phyloP scores from a whole-genome alignment of 208 protist species.

The Acanthamoeba sp. region DNA sequence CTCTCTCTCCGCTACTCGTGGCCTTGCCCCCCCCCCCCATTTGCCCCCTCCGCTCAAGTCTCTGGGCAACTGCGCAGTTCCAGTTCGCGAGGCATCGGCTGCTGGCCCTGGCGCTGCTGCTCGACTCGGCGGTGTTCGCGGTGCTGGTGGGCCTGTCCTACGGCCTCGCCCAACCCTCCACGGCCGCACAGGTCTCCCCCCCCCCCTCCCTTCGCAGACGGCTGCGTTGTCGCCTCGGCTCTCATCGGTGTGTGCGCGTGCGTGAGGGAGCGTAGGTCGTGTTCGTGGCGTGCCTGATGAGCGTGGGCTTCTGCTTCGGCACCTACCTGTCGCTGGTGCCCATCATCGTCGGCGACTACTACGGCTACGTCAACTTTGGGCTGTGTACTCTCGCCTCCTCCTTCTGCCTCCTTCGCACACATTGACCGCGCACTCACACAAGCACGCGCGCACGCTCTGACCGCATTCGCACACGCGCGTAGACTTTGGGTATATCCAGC shows the following conservation, averaged over 20 bases:
- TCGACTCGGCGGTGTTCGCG: background rate
- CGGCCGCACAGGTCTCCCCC: background rate
- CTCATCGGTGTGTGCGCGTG: no score
- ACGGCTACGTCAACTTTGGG: slow-evolving; percentile 26
- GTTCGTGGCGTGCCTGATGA: slow-evolving; percentile 18
- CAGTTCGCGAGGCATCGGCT: background rate
- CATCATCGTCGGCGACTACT: slow-evolving; percentile 36
- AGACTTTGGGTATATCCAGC: slow-evolving; percentile 33
- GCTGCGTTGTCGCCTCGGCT: no score
- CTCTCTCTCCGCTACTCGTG: no score
- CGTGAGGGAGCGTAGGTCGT: background rate
- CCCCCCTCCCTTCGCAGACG: no score
- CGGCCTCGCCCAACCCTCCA: background rate
- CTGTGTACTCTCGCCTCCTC: background rate
- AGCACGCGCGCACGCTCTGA: no score
- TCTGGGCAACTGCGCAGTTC: background rate
- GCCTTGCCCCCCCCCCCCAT: no score
- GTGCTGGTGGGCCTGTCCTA: background rate
- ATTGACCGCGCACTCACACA: no score
- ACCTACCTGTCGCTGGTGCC: slow-evolving; percentile 10
- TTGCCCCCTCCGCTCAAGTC: no score
- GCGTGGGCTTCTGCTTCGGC: slow-evolving; percentile 30
- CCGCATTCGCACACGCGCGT: no score
- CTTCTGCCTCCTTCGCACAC: no score
- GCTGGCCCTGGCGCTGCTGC: background rate